These are phyloP conservation scores for Aphanocladium album DNA, from an alignment of 2,329 filamentous ascomycete species.

Conservation along the genomic window DNA sequence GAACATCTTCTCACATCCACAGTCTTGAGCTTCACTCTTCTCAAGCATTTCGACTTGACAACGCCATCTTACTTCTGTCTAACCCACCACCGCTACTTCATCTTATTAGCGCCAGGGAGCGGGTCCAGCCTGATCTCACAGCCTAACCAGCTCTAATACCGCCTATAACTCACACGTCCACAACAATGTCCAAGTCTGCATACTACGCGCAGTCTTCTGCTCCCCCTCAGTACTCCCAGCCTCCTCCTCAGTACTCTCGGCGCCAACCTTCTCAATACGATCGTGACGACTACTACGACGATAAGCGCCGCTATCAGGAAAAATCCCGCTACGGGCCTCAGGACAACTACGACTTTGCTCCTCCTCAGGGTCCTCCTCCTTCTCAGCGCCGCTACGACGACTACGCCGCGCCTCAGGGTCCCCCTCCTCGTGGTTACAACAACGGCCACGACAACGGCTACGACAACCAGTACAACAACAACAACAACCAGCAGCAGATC, in stretches of 20 bases:
- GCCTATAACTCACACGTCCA: not conserved
- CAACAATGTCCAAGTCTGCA: slow-evolving; percentile 11
- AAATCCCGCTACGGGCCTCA: slow-evolving; percentile 1
- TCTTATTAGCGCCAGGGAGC: slow-evolving; percentile 2
- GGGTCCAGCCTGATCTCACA: slow-evolving; percentile 7
- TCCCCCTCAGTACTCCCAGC: slow-evolving; percentile 11
- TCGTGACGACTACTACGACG: slow-evolving; percentile 9
- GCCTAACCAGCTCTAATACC: not conserved
- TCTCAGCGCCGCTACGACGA: slow-evolving; percentile 8
- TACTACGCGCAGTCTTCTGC: slow-evolving; percentile 8
- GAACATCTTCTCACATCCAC: not conserved
- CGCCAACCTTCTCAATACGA: not conserved
- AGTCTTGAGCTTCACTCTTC: not conserved
- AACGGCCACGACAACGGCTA: slow-evolving; percentile 7
- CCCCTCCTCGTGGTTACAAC: slow-evolving; percentile 3
- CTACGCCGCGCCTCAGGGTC: slow-evolving; percentile 8
- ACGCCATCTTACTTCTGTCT: not conserved
- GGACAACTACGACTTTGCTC: slow-evolving; percentile 11
- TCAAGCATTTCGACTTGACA: not conserved
- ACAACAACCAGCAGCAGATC: slow-evolving; percentile 6
- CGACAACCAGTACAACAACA: not conserved
- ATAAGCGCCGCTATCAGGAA: slow-evolving; percentile 10
- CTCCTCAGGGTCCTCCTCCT: slow-evolving; percentile 10
- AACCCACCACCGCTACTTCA: not conserved
- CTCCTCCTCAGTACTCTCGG: slow-evolving; percentile 10